Base-by-base conservation (phyloP, 108 stramenopile genomes). In the Tribonema minus region DNA sequence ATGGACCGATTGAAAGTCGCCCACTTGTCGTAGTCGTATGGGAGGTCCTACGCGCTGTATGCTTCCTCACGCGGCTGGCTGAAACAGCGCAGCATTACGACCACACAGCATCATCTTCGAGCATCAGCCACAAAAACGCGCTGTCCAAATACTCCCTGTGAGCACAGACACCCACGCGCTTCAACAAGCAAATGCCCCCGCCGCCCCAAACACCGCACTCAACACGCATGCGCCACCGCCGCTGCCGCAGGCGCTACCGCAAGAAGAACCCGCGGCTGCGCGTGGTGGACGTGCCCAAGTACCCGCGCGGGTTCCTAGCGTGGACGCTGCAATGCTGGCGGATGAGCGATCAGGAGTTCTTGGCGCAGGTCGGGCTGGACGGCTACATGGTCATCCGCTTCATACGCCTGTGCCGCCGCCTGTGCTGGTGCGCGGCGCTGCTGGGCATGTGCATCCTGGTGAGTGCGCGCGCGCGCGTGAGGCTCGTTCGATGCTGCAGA, bases 371-470 rank as follows among this genome's bases (percentile, higher is more conserved):
- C 7, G 77, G 77, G 0, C 67, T 78, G 67, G 77, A 78, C 26
- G 77, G 77, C 9, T 58, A 78, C 68, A 58, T 78, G 28, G 68
- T 67, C 30, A 35, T 78, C 25, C 46, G 77, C 12, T 78, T 78
- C 77, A 78, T 78, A 62, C 64, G 40, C 40, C 68, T 78, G 67
- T 78, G 77, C 58, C 64, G 59, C 40, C 77, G 77, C 25, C 77
- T 78, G n/a, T 78, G 77, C 66, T 27, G 34, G 36, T 61, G 64
- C 20, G 60, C 77, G 0, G 37, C 77, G 23, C 61, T 78, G 30
- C 58, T 68, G 12, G 77, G 77, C 46, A 15, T 9, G 15, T 9
- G 46, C 46, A 54, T 54, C 9, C 46, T 54, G 46, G 46, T 54
- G 20, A 15, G 46, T 54, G 46, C 20, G 46, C 20, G n/a, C n/a